Base-by-base conservation (phyloP, 345 rosid species). In the Citrus hindsii region DNA sequence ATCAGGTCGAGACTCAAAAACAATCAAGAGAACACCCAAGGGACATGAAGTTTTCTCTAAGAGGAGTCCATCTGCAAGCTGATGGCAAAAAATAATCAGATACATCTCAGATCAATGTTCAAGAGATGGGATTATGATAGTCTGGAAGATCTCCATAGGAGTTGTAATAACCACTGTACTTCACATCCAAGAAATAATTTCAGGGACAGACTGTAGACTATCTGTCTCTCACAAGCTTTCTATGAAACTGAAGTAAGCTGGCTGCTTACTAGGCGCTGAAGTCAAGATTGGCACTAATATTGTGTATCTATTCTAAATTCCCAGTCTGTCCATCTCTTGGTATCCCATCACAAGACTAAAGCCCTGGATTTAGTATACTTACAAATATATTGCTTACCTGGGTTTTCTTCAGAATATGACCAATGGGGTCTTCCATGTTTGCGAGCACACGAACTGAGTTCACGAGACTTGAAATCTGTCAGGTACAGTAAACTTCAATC, bases 1-100 rank as follows among this genome's bases (percentile, higher is more conserved):
- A 71, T 97, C 98, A 77, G 98, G 99, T 69, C 98, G 95, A 72
- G 98, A 90, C 85, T 94, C 99, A 78, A 97, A 97, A 81, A 97
- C 91, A 85, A 97, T 92, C 83, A 97, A 84, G 81, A 97, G 97
- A 81, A 94, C 99, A 12, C 98, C 99, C 85, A 97, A 85, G 68
- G 99, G 97, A 80, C 92, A 90, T 72, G 99, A 90, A 59, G 98
- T 97, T 90, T 94, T 94, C 89, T 97, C 99, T 70, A 97, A 79
- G 75, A 93, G 59, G 46, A 97, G 98, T 78, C 98, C 98, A 86
- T 94, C 97, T 69, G 99, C 95, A 66, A 97, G 81, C 99, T 94
- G 95, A 80, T 71, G 75, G 79, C 61, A 76, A 78, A 28, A 58
- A 66, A 32, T 63, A 48, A 75, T 77, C 42, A 74, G 25, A 82